phyloP scores from a whole-genome alignment of 1,284 basidiomycete genomes.

The Cutaneotrichosporon mucoides region DNA sequence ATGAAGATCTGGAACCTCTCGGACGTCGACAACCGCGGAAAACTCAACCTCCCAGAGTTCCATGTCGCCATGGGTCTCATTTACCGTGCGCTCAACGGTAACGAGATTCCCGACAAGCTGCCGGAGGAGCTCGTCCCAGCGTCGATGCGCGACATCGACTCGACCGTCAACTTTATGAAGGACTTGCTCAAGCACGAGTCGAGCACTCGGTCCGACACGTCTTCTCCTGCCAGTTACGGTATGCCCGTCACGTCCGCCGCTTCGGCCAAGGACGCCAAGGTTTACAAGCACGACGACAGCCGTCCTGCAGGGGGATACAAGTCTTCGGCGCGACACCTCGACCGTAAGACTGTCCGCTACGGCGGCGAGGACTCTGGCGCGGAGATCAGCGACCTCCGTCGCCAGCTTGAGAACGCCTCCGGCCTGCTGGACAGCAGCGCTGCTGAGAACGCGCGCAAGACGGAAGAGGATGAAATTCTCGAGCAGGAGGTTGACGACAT shows the following conservation, averaged over 20 bases:
- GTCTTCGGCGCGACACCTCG: constrained; percentile 80
- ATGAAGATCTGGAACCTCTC: constrained; percentile 93
- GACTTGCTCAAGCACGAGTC: constrained; percentile 84
- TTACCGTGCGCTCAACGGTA: constrained; percentile 90
- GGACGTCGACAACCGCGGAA: constrained; percentile 84
- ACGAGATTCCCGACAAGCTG: constrained; percentile 78
- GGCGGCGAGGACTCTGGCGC: constrained; percentile 64
- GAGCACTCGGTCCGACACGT: constrained; percentile 54
- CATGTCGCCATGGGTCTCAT: constrained; percentile 99
- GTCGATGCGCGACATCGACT: constrained; percentile 84
- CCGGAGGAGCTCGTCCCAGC: constrained; percentile 89
- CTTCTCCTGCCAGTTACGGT: constrained; percentile 54
- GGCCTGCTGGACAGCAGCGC: constrained; percentile 72
- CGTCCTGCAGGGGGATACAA: constrained; percentile 61
- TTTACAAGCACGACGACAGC: constrained; percentile 78
- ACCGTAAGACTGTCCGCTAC: constrained; percentile 76
- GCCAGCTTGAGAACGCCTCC: constrained; percentile 75
- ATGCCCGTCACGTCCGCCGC: constrained; percentile 51
- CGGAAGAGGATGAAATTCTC: constrained; percentile 80
- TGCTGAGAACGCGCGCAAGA: constrained; percentile 59
- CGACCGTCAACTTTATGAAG: constrained; percentile 86
- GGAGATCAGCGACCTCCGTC: constrained; percentile 82
- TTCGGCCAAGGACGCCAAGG: constrained; percentile 76
- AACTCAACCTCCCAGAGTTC: constrained; percentile 92
- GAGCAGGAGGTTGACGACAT: constrained; percentile 87